Evolutionary conservation across 2,329 filamentous ascomycete genomes (phyloP).

Genomic region (Trichophyton benhamiae): DNA sequence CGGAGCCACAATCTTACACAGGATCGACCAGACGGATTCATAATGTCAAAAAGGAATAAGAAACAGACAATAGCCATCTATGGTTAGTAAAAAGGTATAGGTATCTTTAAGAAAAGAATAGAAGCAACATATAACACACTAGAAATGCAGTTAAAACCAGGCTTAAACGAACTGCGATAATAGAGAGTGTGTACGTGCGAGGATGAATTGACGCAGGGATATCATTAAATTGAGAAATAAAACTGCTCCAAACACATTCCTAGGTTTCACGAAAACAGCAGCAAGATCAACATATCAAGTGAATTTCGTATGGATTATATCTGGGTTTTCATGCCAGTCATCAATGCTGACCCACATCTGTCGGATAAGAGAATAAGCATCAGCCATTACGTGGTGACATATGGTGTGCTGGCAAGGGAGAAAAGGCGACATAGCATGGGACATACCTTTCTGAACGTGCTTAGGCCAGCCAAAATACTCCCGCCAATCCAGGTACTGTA

Average conservation of each 20-base stretch:
- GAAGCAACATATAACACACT: not conserved
- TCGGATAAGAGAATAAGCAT: conserved; percentile 9
- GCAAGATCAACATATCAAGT: conserved; percentile 42
- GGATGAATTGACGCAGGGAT: conserved; percentile 1
- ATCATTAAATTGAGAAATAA: conserved; percentile 2
- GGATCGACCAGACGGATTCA: not conserved
- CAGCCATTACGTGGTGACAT: not conserved
- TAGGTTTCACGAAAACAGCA: not conserved
- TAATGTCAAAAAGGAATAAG: not conserved
- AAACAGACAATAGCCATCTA: not conserved
- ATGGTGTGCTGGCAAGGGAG: not conserved
- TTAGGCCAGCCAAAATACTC: conserved; percentile 89
- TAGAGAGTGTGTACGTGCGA: not conserved
- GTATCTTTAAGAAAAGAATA: not conserved
- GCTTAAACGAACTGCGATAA: not conserved
- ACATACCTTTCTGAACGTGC: conserved; percentile 91
- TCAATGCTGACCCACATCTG: conserved; percentile 99
- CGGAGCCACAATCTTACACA: not conserved
- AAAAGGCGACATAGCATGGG: not conserved
- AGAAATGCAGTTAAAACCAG: not conserved
- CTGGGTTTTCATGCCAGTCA: conserved; percentile 99
- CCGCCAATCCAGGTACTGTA: conserved; percentile 99
- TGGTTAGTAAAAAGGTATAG: not conserved
- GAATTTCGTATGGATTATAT: conserved; percentile 97
- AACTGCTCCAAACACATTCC: conserved; percentile 2